Conservation (phyloP, 352 stramenopile genomes). For the Phytophthora meadii region DNA sequence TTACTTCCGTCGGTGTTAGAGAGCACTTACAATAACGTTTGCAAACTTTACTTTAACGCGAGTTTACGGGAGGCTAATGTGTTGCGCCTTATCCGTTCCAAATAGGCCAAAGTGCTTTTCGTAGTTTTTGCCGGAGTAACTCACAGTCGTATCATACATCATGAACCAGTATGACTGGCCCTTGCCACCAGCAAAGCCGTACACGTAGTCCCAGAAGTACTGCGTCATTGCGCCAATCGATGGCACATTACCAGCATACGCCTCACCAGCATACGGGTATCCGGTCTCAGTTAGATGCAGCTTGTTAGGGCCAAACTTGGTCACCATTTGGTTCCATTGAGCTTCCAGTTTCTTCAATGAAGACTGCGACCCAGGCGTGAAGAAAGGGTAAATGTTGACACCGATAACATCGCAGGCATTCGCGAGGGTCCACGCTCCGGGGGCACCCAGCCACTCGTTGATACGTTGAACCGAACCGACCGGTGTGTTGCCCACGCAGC, state of each 20-base stretch:
- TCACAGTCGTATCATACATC: slow-evolving; percentile 63
- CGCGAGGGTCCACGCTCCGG: slow-evolving; percentile 37
- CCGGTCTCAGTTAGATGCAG: slow-evolving; percentile 59
- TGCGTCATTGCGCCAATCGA: slow-evolving; percentile 47
- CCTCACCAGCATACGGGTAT: slow-evolving; percentile 46
- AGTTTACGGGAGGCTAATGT: slow-evolving; percentile 42
- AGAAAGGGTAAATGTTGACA: slow-evolving; percentile 52
- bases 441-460: slow-evolving; percentile 54
- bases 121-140: slow-evolving; percentile 48
- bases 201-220: slow-evolving; percentile 53
- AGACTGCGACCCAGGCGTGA: slow-evolving; percentile 33
- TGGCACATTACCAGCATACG: slow-evolving; percentile 38
- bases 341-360: slow-evolving; percentile 55
- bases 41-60: too few species aligned
- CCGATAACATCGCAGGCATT: slow-evolving; percentile 40
- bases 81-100: slow-evolving; percentile 40
- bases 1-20: too few species aligned
- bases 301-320: slow-evolving; percentile 44
- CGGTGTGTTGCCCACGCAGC: slow-evolving; percentile 48
- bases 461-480: slow-evolving; percentile 71
- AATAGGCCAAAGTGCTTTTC: slow-evolving; percentile 67
- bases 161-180: slow-evolving; percentile 61
- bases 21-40: too few species aligned
- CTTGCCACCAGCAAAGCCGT: slow-evolving; percentile 29
- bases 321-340: slow-evolving; percentile 49